These are phyloP conservation scores for Lupinus albus DNA, from an alignment of 306 rosid genomes.

Conservation along the genomic window DNA sequence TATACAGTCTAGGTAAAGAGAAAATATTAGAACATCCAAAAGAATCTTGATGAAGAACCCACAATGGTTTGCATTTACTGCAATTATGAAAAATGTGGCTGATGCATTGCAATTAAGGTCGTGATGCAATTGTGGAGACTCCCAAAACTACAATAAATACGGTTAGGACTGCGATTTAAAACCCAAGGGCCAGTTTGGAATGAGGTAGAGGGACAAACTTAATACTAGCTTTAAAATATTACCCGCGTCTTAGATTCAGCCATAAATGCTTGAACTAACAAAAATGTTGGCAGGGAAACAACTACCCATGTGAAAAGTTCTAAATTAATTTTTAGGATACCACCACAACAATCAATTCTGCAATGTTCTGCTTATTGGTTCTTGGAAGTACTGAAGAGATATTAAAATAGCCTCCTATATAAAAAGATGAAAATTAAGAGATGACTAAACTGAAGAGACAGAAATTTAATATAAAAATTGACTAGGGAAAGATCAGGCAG, in stretches of 20 bases:
- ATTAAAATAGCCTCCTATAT: constrained; percentile 85
- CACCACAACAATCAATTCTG: constrained; percentile 41
- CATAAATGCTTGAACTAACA: constrained; percentile 2
- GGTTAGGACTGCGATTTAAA: no score
- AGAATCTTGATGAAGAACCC: constrained; percentile 12
- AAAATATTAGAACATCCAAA: neutral
- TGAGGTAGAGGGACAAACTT: constrained; percentile 1
- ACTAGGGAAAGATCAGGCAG: constrained; percentile 8
- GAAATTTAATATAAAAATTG: neutral
- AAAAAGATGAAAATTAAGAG: constrained; percentile 37
- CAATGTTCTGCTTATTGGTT: constrained; percentile 71
- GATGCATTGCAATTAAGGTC: no score
- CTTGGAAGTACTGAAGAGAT: constrained; percentile 93
- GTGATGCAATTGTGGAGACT: no score
- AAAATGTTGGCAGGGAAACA: constrained; percentile 1
- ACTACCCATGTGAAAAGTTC: neutral
- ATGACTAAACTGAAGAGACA: neutral
- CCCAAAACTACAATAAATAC: no score
- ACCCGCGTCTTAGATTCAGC: constrained; percentile 29
- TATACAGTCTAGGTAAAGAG: constrained; percentile 22
- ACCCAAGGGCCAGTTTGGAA: constrained; percentile 11
- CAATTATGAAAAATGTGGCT: no score
- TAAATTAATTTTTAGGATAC: constrained; percentile 27
- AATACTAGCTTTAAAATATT: constrained; percentile 11
- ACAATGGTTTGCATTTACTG: no score